Percentiles rank a stretch among this genome's conserved stretches.
Conservation (phyloP, 179 eudicot species). For the Carnegiea gigantea region DNA sequence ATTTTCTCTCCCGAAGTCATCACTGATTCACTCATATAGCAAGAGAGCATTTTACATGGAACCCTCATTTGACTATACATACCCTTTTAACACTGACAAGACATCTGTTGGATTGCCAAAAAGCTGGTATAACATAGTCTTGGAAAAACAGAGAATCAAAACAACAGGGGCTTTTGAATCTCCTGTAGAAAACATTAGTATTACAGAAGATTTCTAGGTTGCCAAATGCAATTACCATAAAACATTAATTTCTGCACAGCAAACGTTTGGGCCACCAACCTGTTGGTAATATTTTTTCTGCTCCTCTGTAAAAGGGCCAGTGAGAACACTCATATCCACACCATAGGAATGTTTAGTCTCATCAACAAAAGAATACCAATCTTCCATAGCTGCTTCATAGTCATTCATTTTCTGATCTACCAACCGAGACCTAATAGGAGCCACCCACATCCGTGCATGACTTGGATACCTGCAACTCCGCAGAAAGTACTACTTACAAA, state of each 20-base stretch:
- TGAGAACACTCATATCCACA: constrained; percentile 82
- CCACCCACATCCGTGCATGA: constrained; percentile 97
- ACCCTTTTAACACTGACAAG: neutral
- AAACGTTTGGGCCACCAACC: constrained; percentile 36
- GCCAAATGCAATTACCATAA: neutral
- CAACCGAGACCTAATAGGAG: constrained; percentile 81
- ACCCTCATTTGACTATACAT: neutral
- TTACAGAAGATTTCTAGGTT: neutral
- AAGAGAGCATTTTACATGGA: neutral
- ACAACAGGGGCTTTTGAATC: too few species aligned
- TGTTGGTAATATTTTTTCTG: constrained; percentile 80
- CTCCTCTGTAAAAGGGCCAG: constrained; percentile 66
- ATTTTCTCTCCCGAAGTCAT: neutral
- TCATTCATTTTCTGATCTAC: constrained; percentile 73
- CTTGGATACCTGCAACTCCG: constrained; percentile 77
- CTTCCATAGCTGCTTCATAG: constrained; percentile 77
- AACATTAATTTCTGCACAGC: neutral
- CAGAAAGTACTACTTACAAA: neutral
- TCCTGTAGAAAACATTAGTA: too few species aligned
- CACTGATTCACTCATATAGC: neutral
- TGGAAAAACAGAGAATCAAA: neutral
- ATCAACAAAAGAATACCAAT: constrained; percentile 68
- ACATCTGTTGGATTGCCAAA: neutral
- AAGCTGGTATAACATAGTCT: neutral
- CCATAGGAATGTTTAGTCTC: constrained; percentile 76